Evolutionary conservation across 768 basidiomycete genomes (phyloP).

Genomic region (Tulasnella sp.): DNA sequence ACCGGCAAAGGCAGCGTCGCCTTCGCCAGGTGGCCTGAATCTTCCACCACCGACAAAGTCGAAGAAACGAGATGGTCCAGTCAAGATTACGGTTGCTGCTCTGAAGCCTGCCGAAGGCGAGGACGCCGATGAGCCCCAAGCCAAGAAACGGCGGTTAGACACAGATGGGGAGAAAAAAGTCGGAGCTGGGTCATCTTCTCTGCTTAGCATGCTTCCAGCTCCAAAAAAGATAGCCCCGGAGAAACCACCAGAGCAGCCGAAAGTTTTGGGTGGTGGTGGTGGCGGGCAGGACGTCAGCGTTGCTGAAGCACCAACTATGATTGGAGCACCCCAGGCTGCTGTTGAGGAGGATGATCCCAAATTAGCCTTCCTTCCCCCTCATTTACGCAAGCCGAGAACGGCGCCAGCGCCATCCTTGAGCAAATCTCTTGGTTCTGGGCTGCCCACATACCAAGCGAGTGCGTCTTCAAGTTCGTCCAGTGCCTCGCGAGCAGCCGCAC

Average conservation of each 20-base stretch:
- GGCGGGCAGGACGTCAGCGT: slow-evolving; percentile 1
- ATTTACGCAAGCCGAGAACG: slow-evolving; percentile 20
- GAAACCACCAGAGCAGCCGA: slow-evolving; percentile 20
- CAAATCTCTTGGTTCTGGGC: not conserved
- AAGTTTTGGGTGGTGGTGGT: slow-evolving; percentile 19
- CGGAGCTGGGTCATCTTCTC: slow-evolving; percentile 31
- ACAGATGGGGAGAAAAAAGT: slow-evolving; percentile 1
- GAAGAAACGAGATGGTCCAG: slow-evolving; percentile 31
- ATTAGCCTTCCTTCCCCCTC: slow-evolving; percentile 18
- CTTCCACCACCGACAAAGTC: slow-evolving; percentile 29
- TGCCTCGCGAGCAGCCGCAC: not conserved
- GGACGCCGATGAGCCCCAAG: slow-evolving; percentile 20
- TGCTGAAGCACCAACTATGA: not conserved
- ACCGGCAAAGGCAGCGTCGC: not conserved
- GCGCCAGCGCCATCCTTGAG: slow-evolving; percentile 10
- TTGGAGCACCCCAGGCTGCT: not conserved
- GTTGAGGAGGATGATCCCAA: not conserved
- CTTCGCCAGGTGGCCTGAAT: slow-evolving; percentile 12
- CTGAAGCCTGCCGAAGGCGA: slow-evolving; percentile 30
- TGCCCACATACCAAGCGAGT: not conserved
- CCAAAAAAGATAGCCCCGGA: slow-evolving; percentile 30
- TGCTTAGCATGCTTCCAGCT: slow-evolving; percentile 32
- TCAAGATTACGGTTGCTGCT: slow-evolving; percentile 32
- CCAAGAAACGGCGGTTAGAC: slow-evolving; percentile 29
- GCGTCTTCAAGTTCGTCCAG: not conserved